Evolutionary conservation across 805 yeast species (phyloP), one percentile per base, ranked within the genome.

Genomic region (Candida rishiriensis): DNA sequence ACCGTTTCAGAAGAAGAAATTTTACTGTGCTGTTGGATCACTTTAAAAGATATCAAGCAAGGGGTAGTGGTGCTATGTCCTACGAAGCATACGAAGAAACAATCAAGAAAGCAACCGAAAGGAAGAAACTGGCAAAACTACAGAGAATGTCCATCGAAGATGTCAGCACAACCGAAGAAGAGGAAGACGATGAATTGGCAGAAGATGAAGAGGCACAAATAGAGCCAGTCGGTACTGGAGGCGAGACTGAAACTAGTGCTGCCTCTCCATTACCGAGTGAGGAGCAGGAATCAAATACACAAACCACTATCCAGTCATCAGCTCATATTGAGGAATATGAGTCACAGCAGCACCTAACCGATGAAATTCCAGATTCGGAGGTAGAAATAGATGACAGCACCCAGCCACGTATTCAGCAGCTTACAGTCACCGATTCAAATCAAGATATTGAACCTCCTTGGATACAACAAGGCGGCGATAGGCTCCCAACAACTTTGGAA

Each of bases 21-120:
- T 66, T 66, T 38, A 47, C 44, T 18, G 41, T 48, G 7, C 62
- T 57, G 36, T 47, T 64, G 14, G 61, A 56, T n/a, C 64, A 57
- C 36, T 64, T 61, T 47, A 58, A 58, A 40, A 51, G 44, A 14
- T 60, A 56, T 41, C 58, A 52, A 45, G 39, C 54, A 8, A 38
- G 47, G 3, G 46, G 57, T 6, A 54, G 53, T 3, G 65, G 64
- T 3, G 48, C 43, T 9, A 42, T 53, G 10, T 54, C 47, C 26
- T 62, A 61, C 42, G 65, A 63, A 32, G 31, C 43, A 0, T 40
- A 48, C 18, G 62, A 61, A 15, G 60, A 52, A 15, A 47, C 36
- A 3, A 34, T 52, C 3, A 39, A 36, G 8, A 35, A 44, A 13
- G 16, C 38, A 3, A 29, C 38, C 9, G 55, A 56, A 12, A 42